These are phyloP conservation scores for Lodderomyces pseudojiufengensis DNA, from an alignment of 1,139 yeast species.

Conservation along the genomic window DNA sequence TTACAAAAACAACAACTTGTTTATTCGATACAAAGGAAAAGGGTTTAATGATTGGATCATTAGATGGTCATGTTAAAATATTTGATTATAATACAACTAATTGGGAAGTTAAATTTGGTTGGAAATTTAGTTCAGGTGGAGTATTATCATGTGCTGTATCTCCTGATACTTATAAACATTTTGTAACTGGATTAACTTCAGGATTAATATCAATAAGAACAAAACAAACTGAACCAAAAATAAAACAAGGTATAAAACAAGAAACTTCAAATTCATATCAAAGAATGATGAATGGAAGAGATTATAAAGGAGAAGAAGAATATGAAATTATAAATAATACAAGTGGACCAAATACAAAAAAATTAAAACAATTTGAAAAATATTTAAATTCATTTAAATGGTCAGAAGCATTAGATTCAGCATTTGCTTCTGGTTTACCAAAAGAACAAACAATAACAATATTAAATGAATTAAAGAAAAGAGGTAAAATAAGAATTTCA, in stretches of 20 bases:
- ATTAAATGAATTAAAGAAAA: slow-evolving; percentile 74
- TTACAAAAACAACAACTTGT: slow-evolving; percentile 90
- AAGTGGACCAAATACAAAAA: slow-evolving; percentile 48
- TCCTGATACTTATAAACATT: slow-evolving; percentile 72
- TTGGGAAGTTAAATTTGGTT: slow-evolving; percentile 93
- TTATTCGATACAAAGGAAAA: slow-evolving; percentile 66
- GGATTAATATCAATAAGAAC: slow-evolving; percentile 89
- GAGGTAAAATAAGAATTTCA: slow-evolving; percentile 83
- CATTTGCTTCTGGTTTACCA: slow-evolving; percentile 72
- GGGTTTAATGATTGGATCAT: slow-evolving; percentile 85
- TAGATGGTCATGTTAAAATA: slow-evolving; percentile 96
- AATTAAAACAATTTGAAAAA: slow-evolving; percentile 76
- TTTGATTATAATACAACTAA: slow-evolving; percentile 71
- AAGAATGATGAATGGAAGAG: slow-evolving; percentile 87
- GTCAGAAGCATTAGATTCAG: slow-evolving; percentile 88
- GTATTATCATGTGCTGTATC: slow-evolving; percentile 87
- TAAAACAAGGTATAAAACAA: slow-evolving; percentile 47
- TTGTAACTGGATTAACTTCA: slow-evolving; percentile 90
- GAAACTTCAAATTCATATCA: slow-evolving; percentile 53
- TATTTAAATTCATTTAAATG: slow-evolving; percentile 85
- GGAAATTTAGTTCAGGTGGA: slow-evolving; percentile 91
- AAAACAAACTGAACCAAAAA: slow-evolving; percentile 65
- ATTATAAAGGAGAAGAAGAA: slow-evolving; percentile 86
- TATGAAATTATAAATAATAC: slow-evolving; percentile 44
- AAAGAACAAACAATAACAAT: slow-evolving; percentile 78